These are phyloP conservation scores for Hyphopichia fennica DNA, from an alignment of 1,139 yeast species.

Conservation along the genomic window DNA sequence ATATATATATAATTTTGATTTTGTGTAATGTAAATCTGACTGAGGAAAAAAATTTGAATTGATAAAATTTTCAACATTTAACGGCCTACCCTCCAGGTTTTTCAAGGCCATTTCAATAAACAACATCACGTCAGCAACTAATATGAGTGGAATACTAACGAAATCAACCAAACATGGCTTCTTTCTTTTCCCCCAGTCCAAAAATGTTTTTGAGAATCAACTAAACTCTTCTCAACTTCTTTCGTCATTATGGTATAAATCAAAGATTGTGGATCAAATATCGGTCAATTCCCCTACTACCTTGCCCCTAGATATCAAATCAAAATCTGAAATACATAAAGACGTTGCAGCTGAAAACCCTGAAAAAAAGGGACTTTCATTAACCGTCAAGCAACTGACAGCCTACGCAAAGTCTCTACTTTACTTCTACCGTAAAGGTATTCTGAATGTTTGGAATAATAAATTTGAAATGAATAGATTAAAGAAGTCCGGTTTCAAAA, in stretches of 20 bases:
- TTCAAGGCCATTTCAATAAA: no score
- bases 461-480: constrained; percentile 26
- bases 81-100: no score
- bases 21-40: no score
- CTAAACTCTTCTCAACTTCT: constrained; percentile 16
- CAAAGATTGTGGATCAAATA: constrained; percentile 6
- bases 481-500: constrained; percentile 18
- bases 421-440: constrained; percentile 53
- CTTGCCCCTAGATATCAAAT: constrained; percentile 35
- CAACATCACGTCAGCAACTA: no score
- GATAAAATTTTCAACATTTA: no score
- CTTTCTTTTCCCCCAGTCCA: constrained; percentile 15
- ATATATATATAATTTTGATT: no score
- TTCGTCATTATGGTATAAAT: constrained; percentile 14
- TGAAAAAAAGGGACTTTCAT: constrained; percentile 13
- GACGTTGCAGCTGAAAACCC: constrained; percentile 25
- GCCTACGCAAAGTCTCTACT: constrained; percentile 42
- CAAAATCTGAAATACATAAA: constrained; percentile 29
- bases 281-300: constrained; percentile 36
- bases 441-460: constrained; percentile 49
- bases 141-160: neutral
- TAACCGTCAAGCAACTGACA: constrained; percentile 35
- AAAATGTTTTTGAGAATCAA: constrained; percentile 11
- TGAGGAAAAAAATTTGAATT: no score
- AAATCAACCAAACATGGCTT: neutral